phyloP scores from a whole-genome alignment of 2,329 filamentous ascomycete species.

The Leptographium wingfieldii region DNA sequence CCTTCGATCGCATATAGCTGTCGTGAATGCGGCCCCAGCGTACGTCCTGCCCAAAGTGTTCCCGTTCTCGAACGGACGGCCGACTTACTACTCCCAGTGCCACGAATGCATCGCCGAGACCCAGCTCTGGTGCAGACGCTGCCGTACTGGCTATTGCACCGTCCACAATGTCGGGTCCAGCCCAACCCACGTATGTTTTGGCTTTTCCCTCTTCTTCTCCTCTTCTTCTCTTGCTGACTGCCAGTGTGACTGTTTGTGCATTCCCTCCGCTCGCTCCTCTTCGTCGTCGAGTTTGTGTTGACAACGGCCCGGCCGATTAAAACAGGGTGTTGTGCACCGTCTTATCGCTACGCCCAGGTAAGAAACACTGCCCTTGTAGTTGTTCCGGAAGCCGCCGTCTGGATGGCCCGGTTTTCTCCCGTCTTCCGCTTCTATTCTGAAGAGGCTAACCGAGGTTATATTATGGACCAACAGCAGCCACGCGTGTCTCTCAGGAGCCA shows the following conservation, averaged over 20 bases:
- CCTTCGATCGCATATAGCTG: constrained; percentile 8
- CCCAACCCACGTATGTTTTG: constrained; percentile 35
- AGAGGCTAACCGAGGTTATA: constrained; percentile 9
- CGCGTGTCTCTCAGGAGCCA: constrained; percentile 6
- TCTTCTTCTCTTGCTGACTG: neutral
- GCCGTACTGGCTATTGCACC: constrained; percentile 70
- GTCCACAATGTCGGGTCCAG: constrained; percentile 75
- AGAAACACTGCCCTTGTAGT: neutral
- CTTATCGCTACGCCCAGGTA: constrained; percentile 6
- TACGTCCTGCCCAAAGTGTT: neutral
- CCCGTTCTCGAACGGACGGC: neutral
- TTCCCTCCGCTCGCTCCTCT: neutral
- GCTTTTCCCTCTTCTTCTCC: neutral
- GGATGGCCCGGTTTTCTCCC: constrained; percentile 5
- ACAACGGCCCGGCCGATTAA: neutral
- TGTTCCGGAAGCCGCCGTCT: neutral
- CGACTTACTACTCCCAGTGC: constrained; percentile 42
- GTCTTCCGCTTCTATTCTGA: neutral
- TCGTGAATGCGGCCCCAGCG: constrained; percentile 9
- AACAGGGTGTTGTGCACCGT: constrained; percentile 9
- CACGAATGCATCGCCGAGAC: constrained; percentile 59
- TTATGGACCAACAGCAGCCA: constrained; percentile 1
- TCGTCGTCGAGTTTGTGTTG: neutral
- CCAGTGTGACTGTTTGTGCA: constrained; percentile 11
- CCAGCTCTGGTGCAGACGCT: constrained; percentile 59